Evolutionary conservation across 768 basidiomycete species (phyloP).

Genomic region (Boletus rufocinnamomeus): DNA sequence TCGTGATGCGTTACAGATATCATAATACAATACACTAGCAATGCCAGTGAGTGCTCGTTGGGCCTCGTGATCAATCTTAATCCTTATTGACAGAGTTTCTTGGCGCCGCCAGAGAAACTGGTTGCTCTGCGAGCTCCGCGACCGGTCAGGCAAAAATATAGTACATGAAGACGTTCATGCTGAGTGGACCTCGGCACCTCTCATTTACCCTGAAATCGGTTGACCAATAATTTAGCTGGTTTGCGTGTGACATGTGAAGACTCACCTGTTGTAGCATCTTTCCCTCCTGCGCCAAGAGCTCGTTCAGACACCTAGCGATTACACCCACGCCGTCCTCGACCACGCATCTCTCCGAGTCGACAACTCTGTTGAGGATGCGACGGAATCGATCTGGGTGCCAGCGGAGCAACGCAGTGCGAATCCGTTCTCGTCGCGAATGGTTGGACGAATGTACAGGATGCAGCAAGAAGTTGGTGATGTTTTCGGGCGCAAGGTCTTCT

Average conservation of each 20-base stretch:
- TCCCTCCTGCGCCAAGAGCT: conserved; percentile 50
- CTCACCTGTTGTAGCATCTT: conserved; percentile 25
- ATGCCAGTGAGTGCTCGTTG: conserved; percentile 10
- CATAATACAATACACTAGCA: conserved; percentile 19
- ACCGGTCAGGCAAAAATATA: neutral
- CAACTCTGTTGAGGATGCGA: conserved; percentile 53
- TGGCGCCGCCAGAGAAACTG: conserved; percentile 22
- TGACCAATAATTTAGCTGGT: neutral
- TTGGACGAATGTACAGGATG: conserved; percentile 63
- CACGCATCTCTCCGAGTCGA: conserved; percentile 47
- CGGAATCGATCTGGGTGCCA: conserved; percentile 85
- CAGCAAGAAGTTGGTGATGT: conserved; percentile 61
- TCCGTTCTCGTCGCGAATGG: conserved; percentile 62
- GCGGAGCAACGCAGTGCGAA: conserved; percentile 64
- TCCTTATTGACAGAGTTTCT: conserved; percentile 14
- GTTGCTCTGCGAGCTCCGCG: conserved; percentile 5
- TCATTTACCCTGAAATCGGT: conserved; percentile 22
- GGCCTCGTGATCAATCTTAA: conserved; percentile 8
- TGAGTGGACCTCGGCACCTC: neutral
- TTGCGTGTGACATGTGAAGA: neutral
- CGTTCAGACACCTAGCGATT: conserved; percentile 68
- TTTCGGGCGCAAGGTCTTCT: conserved; percentile 54
- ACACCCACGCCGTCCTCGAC: conserved; percentile 68
- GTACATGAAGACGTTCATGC: neutral
- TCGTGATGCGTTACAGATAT: conserved; percentile 20